Evolutionary conservation across 2,329 filamentous ascomycete genomes (phyloP), one percentile per base, ranked within the genome.

Genomic region (Diaporthe helianthi): DNA sequence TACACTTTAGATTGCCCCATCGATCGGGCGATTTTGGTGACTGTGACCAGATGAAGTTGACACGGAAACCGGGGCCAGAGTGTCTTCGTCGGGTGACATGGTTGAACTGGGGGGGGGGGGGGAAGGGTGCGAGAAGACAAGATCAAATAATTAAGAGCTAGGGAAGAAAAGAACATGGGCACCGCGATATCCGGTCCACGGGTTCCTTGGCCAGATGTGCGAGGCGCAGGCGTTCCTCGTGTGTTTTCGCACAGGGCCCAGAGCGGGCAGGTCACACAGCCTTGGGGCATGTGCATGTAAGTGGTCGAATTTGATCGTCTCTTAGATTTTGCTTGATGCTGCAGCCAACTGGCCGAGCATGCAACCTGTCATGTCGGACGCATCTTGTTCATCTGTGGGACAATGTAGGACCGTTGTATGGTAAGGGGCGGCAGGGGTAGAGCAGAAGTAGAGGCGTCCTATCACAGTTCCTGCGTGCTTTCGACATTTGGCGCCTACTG

Each of bases 281-380:
- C 58, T 47, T 26, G 58, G n/a, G 44, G 19, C 26, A n/a, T 33
- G 41, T 33, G 19, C 26, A 19, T 61, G 41, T 33, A 47, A 31
- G 41, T 17, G 19, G 38, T 47, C 41, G 41, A 24, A 33, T 33
- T 47, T 33, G 4, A 33, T 24, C 58, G 24, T 22, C 26, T 33
- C 26, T 33, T 22, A n/a, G 19, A 29, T 58, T n/a, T 15, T 41
- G 33, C 41, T 41, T 61, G 55, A 41, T 46, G 54, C 49, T 24
- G 64, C 54, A 51, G 19, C 53, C 24, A 31, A 31, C 47, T 63
- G 46, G 22, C 64, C 19, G 49, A 49, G 64, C 54, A 33, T 63
- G 68, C 64, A 67, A 54, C 66, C 54, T 33, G 47, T 70, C 68
- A 70, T 44, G 68, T 63, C 24, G 54, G 64, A 70, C 64, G 54